Conservation (phyloP, 1,284 basidiomycete species). For the Phellopilus nigrolimitatus region DNA sequence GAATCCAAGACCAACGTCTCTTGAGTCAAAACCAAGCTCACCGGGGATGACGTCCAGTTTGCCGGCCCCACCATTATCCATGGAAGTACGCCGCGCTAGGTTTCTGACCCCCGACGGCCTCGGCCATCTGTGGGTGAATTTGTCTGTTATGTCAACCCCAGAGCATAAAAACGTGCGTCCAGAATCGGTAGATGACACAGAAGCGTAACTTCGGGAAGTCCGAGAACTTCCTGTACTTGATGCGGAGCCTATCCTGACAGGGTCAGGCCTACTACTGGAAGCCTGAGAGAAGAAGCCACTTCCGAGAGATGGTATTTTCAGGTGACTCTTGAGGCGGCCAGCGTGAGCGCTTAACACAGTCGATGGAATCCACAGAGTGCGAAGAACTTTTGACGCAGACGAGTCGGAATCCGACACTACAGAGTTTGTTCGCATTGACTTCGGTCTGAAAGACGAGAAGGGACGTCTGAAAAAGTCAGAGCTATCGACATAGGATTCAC, state of each 20-base stretch:
- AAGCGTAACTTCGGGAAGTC: slow-evolving; percentile 3
- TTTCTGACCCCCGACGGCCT: slow-evolving; percentile 36
- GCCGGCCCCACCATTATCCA: slow-evolving; percentile 22
- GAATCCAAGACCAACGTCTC: slow-evolving; percentile 22
- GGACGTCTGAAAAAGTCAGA: neutral
- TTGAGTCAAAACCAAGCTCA: neutral
- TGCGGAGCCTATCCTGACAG: neutral
- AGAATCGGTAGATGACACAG: slow-evolving; percentile 7
- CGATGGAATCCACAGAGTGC: neutral
- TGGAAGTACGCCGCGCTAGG: slow-evolving; percentile 10
- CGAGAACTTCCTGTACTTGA: neutral
- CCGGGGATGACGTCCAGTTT: slow-evolving; percentile 24
- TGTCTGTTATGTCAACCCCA: slow-evolving; percentile 33
- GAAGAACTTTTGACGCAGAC: neutral
- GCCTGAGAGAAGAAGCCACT: neutral
- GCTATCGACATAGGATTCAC: neutral
- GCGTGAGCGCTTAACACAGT: no score
- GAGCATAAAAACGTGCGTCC: slow-evolving; percentile 11
- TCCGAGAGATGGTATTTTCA: neutral
- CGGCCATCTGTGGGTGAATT: slow-evolving; percentile 53
- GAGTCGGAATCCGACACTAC: neutral
- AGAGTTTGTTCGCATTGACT: neutral
- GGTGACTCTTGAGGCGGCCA: slow-evolving; percentile 4
- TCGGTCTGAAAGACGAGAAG: neutral
- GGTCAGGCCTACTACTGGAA: neutral